phyloP scores from a whole-genome alignment of 2,329 filamentous ascomycete species.

The Plenodomus tracheiphilus region DNA sequence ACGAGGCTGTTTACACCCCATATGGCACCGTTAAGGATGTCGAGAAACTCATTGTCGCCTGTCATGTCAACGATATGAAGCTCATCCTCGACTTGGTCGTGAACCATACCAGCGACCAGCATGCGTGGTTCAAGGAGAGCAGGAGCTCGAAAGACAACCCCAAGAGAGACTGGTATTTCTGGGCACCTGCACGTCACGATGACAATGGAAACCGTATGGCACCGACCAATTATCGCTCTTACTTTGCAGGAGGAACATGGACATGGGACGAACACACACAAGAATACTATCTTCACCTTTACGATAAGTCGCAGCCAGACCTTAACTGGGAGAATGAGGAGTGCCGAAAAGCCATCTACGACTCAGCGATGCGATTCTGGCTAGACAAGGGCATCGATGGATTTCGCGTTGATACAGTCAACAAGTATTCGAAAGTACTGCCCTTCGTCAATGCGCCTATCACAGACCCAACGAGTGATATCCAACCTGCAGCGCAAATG shows the following conservation, averaged over 20 bases:
- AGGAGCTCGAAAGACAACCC: constrained; percentile 63
- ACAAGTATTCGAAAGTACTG: constrained; percentile 52
- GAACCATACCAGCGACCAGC: constrained; percentile 75
- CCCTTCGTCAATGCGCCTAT: constrained; percentile 49
- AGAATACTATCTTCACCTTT: constrained; percentile 54
- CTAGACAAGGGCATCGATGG: constrained; percentile 52
- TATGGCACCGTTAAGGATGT: constrained; percentile 71
- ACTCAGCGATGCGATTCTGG: constrained; percentile 53
- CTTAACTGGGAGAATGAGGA: constrained; percentile 54
- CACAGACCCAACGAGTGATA: constrained; percentile 45
- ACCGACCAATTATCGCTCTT: constrained; percentile 58
- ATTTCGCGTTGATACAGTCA: constrained; percentile 55
- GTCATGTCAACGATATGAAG: constrained; percentile 67
- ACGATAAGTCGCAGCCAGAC: constrained; percentile 53
- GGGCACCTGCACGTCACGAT: constrained; percentile 61
- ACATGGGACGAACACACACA: constrained; percentile 52
- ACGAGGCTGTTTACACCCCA: constrained; percentile 65
- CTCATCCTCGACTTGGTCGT: constrained; percentile 76
- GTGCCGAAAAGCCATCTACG: constrained; percentile 51
- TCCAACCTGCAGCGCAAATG: constrained; percentile 54
- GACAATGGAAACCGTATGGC: constrained; percentile 57
- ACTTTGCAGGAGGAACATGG: constrained; percentile 46
- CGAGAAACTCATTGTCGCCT: constrained; percentile 62
- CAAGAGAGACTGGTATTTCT: constrained; percentile 74
- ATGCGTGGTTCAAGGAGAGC: constrained; percentile 72